Evolutionary conservation across 2,329 filamentous ascomycete genomes (phyloP).

Genomic region (Colletotrichum sp.): DNA sequence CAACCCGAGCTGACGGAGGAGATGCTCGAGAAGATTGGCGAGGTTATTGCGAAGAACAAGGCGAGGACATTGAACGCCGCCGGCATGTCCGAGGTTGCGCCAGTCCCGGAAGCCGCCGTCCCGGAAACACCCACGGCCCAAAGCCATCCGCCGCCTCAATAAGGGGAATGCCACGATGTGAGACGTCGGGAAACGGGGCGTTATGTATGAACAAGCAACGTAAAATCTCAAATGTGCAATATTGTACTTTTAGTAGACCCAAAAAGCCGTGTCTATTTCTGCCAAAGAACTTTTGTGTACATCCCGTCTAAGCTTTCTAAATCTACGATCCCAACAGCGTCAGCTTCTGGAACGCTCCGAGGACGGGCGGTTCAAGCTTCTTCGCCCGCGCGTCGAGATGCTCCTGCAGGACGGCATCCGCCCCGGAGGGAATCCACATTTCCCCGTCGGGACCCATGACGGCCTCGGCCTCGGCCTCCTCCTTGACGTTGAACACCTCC

Average conservation of each 20-base stretch:
- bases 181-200: not conserved
- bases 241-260: slow-evolving; percentile 23
- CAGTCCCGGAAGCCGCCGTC: not conserved
- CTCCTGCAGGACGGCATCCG: slow-evolving; percentile 57
- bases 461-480: slow-evolving; percentile 24
- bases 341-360: slow-evolving; percentile 55
- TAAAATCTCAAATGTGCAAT: slow-evolving; percentile 23
- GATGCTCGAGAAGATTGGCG: slow-evolving; percentile 67
- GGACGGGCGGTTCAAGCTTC: slow-evolving; percentile 52
- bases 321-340: slow-evolving; percentile 52
- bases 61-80: slow-evolving; percentile 42
- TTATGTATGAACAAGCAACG: slow-evolving; percentile 14
- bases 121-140: not conserved
- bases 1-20: slow-evolving; percentile 61
- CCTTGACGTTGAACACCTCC: slow-evolving; percentile 67
- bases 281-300: not conserved
- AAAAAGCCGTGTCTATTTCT: not conserved
- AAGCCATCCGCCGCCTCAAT: slow-evolving; percentile 5
- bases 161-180: not conserved
- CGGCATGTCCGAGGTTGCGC: slow-evolving; percentile 36
- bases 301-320: not conserved
- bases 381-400: slow-evolving; percentile 51
- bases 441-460: slow-evolving; percentile 21
- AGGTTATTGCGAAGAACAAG: slow-evolving; percentile 64
- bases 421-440: slow-evolving; percentile 46